Percentiles rank a stretch among this genome's conserved stretches.
phyloP scores from a whole-genome alignment of 2,329 filamentous ascomycete genomes.

The Colletotrichum sp. region DNA sequence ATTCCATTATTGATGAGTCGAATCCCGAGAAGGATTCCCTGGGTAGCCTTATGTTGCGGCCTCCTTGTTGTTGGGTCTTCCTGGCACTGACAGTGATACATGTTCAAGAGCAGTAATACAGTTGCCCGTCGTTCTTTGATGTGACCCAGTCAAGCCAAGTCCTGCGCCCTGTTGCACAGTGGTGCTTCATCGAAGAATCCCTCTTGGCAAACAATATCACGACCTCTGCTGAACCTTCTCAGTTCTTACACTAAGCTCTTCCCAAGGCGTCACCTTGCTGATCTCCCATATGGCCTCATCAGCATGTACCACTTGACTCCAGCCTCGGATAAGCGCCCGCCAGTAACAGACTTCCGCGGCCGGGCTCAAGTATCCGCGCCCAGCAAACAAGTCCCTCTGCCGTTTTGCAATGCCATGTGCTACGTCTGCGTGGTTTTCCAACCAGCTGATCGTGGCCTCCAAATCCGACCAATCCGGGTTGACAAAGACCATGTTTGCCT shows the following conservation, averaged over 20 bases:
- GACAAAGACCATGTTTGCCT: constrained; percentile 57
- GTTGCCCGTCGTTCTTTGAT: background rate
- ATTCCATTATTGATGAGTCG: background rate
- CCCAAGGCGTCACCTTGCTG: constrained; percentile 20
- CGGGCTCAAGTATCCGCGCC: constrained; percentile 49
- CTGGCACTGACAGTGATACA: background rate
- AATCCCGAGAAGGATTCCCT: background rate
- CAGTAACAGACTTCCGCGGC: constrained; percentile 61
- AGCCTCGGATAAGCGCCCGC: constrained; percentile 52
- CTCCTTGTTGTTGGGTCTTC: background rate
- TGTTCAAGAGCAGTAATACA: background rate
- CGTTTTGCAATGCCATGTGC: constrained; percentile 52
- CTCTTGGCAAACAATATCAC: background rate
- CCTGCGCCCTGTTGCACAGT: background rate
- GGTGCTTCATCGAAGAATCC: background rate
- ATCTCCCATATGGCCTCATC: constrained; percentile 27
- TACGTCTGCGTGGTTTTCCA: constrained; percentile 45
- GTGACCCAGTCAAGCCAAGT: background rate
- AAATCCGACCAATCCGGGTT: constrained; percentile 57
- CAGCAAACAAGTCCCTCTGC: constrained; percentile 48
- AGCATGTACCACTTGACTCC: constrained; percentile 44
- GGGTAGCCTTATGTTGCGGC: background rate
- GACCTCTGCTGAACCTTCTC: background rate
- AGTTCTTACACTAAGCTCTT: constrained; percentile 4
- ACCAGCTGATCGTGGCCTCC: constrained; percentile 47